Evolutionary conservation across 345 rosid genomes (phyloP), one percentile per base, ranked within the genome.

Genomic region (Pseudoturritis turrita): DNA sequence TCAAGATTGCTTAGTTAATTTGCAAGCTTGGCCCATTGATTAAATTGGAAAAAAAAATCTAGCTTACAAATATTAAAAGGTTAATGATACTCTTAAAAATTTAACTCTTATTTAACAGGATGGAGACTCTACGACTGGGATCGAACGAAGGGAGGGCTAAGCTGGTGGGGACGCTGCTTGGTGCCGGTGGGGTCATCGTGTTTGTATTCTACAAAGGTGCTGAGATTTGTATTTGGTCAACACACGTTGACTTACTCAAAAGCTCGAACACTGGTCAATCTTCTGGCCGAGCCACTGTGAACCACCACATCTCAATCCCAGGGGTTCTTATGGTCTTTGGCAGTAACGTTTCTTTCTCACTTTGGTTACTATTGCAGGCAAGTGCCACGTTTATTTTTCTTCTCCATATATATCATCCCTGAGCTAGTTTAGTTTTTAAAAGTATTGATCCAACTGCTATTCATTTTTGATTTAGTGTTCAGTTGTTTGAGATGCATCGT

Each of bases 171-270:
- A 83, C 89, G 10, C 17, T 83, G 23, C 18, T 77, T 3, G 85
- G 91, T 40, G 70, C 84, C 0, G 78, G 76, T 8, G 91, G 86
- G 2, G 87, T 85, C 2, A 72, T 86, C 81, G 47, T 91, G 6
- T 76, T 87, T 50, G 71, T 88, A 10, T 71, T 88, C 65, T 87
- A 72, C 70, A 87, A 81, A 73, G 97, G 92, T 6, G 2, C 37
- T 0, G 78, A 80, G 37, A 26, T 88, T 56, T 40, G 76, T 3
- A 41, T 78, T 0, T 78, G 83, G 87, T 50, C 85, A 45, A 66
- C 83, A 7, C 78, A 78, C 43, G n/a, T 75, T 68, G 58, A 81
- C 52, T 36, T 74, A 19, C 62, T 18, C 18, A 71, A 62, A 51
- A 28, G n/a, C 62, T 74, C 68, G 19, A 7, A 29, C 13, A 4